A percentile compares a stretch with the other conserved stretches of the same genome.
Conservation (phyloP, 2,329 filamentous ascomycete genomes). For the Triangularia setosa region DNA sequence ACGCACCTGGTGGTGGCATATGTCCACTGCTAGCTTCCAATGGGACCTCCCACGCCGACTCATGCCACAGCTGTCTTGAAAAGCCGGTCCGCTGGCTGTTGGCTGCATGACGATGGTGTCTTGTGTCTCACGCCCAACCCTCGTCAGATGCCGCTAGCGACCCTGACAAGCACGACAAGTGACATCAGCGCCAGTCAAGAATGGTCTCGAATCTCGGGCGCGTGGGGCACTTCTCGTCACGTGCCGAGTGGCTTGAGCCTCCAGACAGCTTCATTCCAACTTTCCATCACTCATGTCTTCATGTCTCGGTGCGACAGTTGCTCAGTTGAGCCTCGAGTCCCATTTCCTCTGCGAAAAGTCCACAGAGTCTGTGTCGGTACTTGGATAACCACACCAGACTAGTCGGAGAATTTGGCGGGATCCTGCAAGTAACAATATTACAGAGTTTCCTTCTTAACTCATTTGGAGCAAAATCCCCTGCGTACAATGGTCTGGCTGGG, state of each 20-base stretch:
- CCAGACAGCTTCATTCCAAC: background rate
- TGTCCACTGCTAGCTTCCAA: background rate
- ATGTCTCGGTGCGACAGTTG: background rate
- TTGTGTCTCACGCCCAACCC: background rate
- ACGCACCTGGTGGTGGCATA: background rate
- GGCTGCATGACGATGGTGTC: background rate
- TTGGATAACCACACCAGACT: background rate
- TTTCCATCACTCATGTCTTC: background rate
- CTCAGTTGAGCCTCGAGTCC: background rate
- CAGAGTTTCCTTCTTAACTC: background rate
- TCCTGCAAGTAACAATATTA: background rate
- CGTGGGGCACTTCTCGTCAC: background rate
- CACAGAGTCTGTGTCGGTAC: background rate
- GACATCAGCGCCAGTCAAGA: constrained; percentile 6
- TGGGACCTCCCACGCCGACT: background rate
- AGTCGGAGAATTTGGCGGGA: background rate
- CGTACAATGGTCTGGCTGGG: background rate
- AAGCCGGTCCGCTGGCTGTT: background rate
- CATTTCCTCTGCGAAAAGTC: background rate
- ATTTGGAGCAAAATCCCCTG: background rate
- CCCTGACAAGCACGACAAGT: constrained; percentile 1
- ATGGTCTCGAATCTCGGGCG: background rate
- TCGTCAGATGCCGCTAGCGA: background rate
- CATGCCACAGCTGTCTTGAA: background rate
- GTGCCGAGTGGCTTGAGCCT: too few species aligned